Evolutionary conservation across 1,284 basidiomycete genomes (phyloP).

Genomic region (Apiotrichum laibachii): DNA sequence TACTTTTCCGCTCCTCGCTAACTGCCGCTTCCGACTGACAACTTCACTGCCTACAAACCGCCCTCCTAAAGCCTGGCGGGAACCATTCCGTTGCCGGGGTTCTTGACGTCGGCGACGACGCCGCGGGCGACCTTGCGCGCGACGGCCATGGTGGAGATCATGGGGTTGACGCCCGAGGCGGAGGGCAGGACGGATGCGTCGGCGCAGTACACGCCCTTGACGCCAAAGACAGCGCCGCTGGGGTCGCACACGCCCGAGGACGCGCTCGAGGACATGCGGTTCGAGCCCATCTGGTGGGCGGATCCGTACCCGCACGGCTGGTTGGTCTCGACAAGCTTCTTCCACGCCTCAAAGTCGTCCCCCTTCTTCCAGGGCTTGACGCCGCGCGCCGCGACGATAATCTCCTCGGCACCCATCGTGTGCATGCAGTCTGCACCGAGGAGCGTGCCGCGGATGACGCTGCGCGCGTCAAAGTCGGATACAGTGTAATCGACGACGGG

Average conservation of each 20-base stretch:
- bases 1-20: too few relatives aligned
- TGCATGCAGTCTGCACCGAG: conserved; percentile 49
- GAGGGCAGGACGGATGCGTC: conserved; percentile 53
- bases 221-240: conserved; percentile 52
- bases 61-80: neutral
- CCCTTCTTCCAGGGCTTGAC: conserved; percentile 29
- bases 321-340: conserved; percentile 30
- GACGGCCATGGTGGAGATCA: conserved; percentile 49
- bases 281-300: conserved; percentile 53
- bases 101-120: conserved; percentile 3
- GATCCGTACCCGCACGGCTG: conserved; percentile 23
- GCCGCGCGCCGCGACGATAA: conserved; percentile 45
- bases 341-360: conserved; percentile 34
- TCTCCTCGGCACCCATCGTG: conserved; percentile 51
- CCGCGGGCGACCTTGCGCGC: conserved; percentile 21
- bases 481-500: conserved; percentile 50
- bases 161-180: conserved; percentile 54
- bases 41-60: too few relatives aligned
- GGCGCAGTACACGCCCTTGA: conserved; percentile 52
- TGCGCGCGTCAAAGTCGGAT: conserved; percentile 46
- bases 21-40: too few relatives aligned
- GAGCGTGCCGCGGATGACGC: conserved; percentile 48
- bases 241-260: conserved; percentile 47
- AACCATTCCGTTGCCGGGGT: neutral
- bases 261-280: conserved; percentile 48